Base-by-base conservation (phyloP, 139 green algal genomes). In the Helicosporidium sp. region DNA sequence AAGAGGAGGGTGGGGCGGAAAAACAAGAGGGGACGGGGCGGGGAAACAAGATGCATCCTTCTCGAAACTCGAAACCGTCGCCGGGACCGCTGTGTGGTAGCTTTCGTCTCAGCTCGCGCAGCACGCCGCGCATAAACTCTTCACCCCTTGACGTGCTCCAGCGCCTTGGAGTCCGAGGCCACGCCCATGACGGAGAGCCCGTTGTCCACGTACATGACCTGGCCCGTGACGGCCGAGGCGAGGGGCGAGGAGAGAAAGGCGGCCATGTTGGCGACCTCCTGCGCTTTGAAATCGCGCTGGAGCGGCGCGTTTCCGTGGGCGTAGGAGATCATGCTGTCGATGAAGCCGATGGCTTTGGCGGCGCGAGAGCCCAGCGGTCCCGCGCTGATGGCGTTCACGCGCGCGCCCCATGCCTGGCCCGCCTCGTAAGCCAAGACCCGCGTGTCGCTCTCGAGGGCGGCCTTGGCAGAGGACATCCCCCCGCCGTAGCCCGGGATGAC, bases 271-370 rank as follows among this genome's bases (percentile, higher is more conserved):
- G 76, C 78, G 1, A 90, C 73, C 61, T 93, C 78, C 15, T 43
- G 48, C 5, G 79, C 88, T 0, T 56, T 42, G 29, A 95, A 66
- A 69, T 94, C 83, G 72, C 96, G 94, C 65, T 94, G 79, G 5
- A 97, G 54, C 17, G 89, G 84, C 0, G 80, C 71, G 65, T 98
- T 98, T 47, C 74, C 82, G 52, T 85, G 79, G 1, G 77, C 84
- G 58, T 86, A 85, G 42, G 65, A 73, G 75, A 98, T 98, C 89
- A 98, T 98, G 58, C 92, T 77, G 56, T 97, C 89, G 47, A 98
- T 98, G 78, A 98, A 98, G 41, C 89, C 89, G 43, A 98, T 98
- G 31, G 89, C 89, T 62, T 87, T 91, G 44, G 89, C 89, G 17
- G 89, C 89, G 18, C 89, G 69, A 47, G 71, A 88, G 40, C 89